Evolutionary conservation across 2,329 filamentous ascomycete species (phyloP).

Genomic region (Pseudocercospora ulei): DNA sequence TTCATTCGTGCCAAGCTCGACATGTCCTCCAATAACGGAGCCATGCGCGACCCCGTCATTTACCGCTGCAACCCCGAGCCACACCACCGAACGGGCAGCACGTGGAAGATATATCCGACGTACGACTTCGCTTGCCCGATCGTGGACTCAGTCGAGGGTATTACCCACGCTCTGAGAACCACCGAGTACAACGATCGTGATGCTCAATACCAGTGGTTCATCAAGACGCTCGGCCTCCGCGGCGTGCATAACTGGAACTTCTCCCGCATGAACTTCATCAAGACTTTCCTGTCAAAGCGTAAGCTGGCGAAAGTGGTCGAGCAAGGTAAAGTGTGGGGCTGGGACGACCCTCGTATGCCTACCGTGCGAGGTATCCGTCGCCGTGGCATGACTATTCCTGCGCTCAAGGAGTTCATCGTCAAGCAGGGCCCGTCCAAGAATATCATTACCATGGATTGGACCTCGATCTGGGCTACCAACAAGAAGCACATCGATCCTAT

Average conservation of each 20-base stretch:
- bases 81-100: constrained; percentile 68
- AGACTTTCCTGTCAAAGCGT: constrained; percentile 73
- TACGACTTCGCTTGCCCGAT: constrained; percentile 81
- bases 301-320: constrained; percentile 79
- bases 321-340: constrained; percentile 64
- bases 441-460: constrained; percentile 77
- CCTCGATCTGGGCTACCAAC: constrained; percentile 49
- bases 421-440: constrained; percentile 77
- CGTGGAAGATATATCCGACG: constrained; percentile 78
- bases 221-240: constrained; percentile 62
- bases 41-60: constrained; percentile 91
- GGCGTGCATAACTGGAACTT: constrained; percentile 80
- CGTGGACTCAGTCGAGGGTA: constrained; percentile 68
- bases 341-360: constrained; percentile 81
- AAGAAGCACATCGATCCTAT: constrained; percentile 47
- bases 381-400: constrained; percentile 68
- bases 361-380: constrained; percentile 70
- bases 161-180: constrained; percentile 72
- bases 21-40: constrained; percentile 84
- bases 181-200: constrained; percentile 84
- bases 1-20: constrained; percentile 94
- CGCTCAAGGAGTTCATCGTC: constrained; percentile 72
- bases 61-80: constrained; percentile 74
- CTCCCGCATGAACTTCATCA: constrained; percentile 72
- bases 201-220: constrained; percentile 78